Conservation (phyloP, 768 basidiomycete species). For the Suillus discolor region DNA sequence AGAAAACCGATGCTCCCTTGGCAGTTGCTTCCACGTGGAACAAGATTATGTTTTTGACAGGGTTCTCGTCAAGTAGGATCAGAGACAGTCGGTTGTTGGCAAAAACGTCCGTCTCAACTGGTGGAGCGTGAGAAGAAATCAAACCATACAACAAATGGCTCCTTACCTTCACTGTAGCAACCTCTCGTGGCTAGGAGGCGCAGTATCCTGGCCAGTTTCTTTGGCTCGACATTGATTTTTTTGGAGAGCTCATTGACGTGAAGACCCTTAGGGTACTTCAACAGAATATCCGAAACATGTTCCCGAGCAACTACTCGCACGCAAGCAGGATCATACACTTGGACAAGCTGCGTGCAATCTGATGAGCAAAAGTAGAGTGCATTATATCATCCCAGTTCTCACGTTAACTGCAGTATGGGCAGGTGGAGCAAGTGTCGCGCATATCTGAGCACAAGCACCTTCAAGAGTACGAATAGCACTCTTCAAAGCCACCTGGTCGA, state of each 20-base stretch:
- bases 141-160: neutral
- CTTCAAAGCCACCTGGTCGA: conserved; percentile 26
- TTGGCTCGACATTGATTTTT: conserved; percentile 21
- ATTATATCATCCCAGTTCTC: conserved; percentile 5
- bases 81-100: conserved; percentile 36
- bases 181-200: conserved; percentile 28
- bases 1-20: conserved; percentile 24
- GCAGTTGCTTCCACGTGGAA: conserved; percentile 20
- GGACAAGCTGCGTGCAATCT: conserved; percentile 20
- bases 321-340: conserved; percentile 31
- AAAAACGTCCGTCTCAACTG: conserved; percentile 34
- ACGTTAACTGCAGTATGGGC: conserved; percentile 35
- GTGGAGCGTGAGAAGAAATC: neutral
- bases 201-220: conserved; percentile 22
- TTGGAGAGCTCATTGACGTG: conserved; percentile 32
- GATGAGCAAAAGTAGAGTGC: neutral
- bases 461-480: conserved; percentile 31
- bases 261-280: conserved; percentile 30
- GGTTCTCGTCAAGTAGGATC: conserved; percentile 14
- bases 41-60: conserved; percentile 22
- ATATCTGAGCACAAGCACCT: conserved; percentile 39
- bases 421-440: conserved; percentile 36
- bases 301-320: conserved; percentile 30
- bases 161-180: conserved; percentile 33
- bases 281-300: conserved; percentile 30